phyloP scores from a whole-genome alignment of 2,329 filamentous ascomycete genomes.

The Fusarium proliferatum region DNA sequence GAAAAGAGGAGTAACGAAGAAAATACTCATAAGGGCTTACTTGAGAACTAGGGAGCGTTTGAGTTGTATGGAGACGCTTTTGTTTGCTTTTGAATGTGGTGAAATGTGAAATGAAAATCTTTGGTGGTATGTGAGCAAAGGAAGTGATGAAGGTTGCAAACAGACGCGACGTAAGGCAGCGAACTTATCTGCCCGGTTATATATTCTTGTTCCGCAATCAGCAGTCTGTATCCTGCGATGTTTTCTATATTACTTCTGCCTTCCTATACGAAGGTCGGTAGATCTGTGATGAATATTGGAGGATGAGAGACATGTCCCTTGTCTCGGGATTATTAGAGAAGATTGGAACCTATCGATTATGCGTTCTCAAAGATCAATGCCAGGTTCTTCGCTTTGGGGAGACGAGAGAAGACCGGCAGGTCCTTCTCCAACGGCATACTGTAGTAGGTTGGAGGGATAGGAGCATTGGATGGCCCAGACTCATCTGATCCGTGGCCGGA shows the following conservation, averaged over 20 bases:
- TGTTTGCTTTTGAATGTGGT: too few species aligned
- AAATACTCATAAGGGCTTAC: too few species aligned
- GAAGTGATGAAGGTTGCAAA: too few species aligned
- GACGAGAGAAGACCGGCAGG: not conserved
- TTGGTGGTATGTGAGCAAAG: too few species aligned
- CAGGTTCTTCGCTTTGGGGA: not conserved
- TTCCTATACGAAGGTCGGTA: not conserved
- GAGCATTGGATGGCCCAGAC: not conserved
- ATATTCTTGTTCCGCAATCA: not conserved
- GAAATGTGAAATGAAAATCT: too few species aligned
- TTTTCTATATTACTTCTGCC: not conserved
- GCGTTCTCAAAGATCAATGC: not conserved
- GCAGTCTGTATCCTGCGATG: not conserved
- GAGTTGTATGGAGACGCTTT: too few species aligned
- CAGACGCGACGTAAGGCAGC: not conserved
- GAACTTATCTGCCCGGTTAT: not conserved
- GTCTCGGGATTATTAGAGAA: too few species aligned
- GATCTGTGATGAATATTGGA: not conserved
- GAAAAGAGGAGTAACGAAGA: too few species aligned
- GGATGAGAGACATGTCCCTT: too few species aligned
- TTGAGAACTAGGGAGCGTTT: too few species aligned
- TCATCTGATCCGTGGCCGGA: fast-evolving
- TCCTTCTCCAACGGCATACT: not conserved
- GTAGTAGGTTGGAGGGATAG: not conserved
- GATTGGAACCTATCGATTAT: too few species aligned